These are phyloP conservation scores for Sporisorium iseilematis-ciliati DNA, from an alignment of 1,284 basidiomycete species.

Conservation along the genomic window DNA sequence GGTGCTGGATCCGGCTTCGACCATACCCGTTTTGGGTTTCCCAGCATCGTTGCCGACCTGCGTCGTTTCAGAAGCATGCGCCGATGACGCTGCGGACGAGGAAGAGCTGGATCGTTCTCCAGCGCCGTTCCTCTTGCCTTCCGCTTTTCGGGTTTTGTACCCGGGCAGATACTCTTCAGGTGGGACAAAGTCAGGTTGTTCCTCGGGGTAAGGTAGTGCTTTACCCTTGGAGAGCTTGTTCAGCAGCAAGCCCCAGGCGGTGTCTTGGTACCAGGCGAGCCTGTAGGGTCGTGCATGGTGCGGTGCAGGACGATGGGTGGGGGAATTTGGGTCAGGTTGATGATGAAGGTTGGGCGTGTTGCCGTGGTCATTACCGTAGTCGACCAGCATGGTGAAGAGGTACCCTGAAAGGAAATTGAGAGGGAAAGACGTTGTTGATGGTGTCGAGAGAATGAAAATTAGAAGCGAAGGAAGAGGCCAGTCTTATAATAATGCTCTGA, in stretches of 20 bases:
- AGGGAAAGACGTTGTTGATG: background rate
- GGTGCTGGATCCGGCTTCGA: slow-evolving; percentile 55
- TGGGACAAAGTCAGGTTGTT: slow-evolving; percentile 32
- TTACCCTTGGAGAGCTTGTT: slow-evolving; percentile 44
- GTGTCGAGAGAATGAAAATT: background rate
- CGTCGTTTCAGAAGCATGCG: slow-evolving; percentile 10
- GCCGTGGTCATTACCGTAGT: slow-evolving; percentile 20
- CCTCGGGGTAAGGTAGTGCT: slow-evolving; percentile 31
- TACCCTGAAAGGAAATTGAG: background rate
- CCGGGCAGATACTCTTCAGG: slow-evolving; percentile 45
- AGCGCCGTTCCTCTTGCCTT: background rate
- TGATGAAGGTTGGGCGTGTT: slow-evolving; percentile 24
- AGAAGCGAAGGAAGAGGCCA: background rate
- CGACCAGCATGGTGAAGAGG: slow-evolving; percentile 7
- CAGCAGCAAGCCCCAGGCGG: slow-evolving; percentile 30
- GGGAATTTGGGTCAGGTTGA: slow-evolving; percentile 18
- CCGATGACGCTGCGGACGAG: background rate
- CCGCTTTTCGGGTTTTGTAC: slow-evolving; percentile 18
- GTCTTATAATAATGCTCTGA: too few species aligned
- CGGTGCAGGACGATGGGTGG: slow-evolving; percentile 13
- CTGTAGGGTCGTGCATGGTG: slow-evolving; percentile 23
- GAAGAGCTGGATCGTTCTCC: background rate
- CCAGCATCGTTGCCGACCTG: background rate
- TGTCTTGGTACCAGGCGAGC: slow-evolving; percentile 48
- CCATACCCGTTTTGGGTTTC: slow-evolving; percentile 71